phyloP scores from a whole-genome alignment of 2,329 filamentous ascomycete species.

The Periconia sp. region DNA sequence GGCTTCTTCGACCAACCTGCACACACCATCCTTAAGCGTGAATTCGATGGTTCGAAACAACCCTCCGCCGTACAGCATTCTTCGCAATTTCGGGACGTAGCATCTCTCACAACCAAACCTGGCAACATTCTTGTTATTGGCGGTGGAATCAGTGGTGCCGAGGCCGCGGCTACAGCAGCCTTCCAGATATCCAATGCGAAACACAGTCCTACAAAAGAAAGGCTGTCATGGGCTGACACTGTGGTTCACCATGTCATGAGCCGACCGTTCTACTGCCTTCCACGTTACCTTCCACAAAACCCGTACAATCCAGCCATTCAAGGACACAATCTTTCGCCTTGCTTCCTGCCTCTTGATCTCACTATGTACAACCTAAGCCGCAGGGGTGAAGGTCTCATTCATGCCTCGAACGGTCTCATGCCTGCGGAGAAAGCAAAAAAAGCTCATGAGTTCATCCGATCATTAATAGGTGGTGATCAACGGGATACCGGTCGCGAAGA shows the following conservation, averaged over 20 bases:
- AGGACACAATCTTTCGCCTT: slow-evolving; percentile 48
- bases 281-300: slow-evolving; percentile 49
- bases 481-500: slow-evolving; percentile 37
- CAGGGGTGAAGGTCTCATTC: slow-evolving; percentile 59
- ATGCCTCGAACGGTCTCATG: slow-evolving; percentile 67
- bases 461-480: slow-evolving; percentile 51
- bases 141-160: slow-evolving; percentile 80
- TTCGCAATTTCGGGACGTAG: slow-evolving; percentile 28
- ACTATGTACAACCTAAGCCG: slow-evolving; percentile 69
- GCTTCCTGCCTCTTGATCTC: slow-evolving; percentile 74
- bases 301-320: slow-evolving; percentile 21
- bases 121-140: slow-evolving; percentile 74
- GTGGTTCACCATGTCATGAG: slow-evolving; percentile 70
- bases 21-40: slow-evolving; percentile 14
- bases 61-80: slow-evolving; percentile 25
- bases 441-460: slow-evolving; percentile 53
- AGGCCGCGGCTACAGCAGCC: slow-evolving; percentile 73
- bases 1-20: slow-evolving; percentile 66
- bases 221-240: slow-evolving; percentile 43
- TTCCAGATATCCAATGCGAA: slow-evolving; percentile 67
- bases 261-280: slow-evolving; percentile 72
- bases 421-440: slow-evolving; percentile 58
- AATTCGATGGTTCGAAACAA: not conserved
- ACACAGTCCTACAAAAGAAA: slow-evolving; percentile 51
- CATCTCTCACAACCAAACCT: slow-evolving; percentile 15